Evolutionary conservation across 306 rosid genomes (phyloP), one percentile per base, ranked within the genome.

Genomic region (Lathyrus tuberosus): DNA sequence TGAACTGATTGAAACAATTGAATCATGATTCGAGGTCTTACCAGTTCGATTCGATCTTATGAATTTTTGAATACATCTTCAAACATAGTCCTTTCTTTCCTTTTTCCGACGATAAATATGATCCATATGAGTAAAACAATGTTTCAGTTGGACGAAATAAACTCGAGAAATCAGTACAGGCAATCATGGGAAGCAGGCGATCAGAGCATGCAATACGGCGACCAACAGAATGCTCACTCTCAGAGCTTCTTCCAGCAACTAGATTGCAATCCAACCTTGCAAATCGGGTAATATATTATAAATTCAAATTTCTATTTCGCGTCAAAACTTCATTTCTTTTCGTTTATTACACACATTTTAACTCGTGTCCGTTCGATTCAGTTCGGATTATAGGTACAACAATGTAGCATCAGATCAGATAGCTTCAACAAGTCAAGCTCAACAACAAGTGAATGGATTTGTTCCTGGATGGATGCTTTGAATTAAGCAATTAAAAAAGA

Each of bases 391-490:
- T 75, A 89, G 96, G 86, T 89, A 85, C 79, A 65, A 71, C 66
- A 26, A 13, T 20, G 84, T 74, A 31, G 87, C 73, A 10, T 73
- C 94, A 41, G 94, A 87, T 79, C 87, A 91, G 71, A 89, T 91
- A 67, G 62, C 79, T 76, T 82, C 82, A 41, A 80, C 96, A 73
- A 78, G 68, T 63, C 86, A 84, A 76, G 76, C 62, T 43, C 96
- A 86, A 68, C 96, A 87, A 65, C 96, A 89, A 85, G 94, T 81
- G 72, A 87, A 61, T 80, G 88, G 91, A 6, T 91, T 89, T 68
- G 75, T 91, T 58, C 96, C 97, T 73, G 97, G 94, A 43, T 91
- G 97, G 97, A 89, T 89, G 96, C 94, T 91, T 61, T 63, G 40
- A 31, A 33, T 59, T 85, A 86, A 91, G 77, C 48, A 35, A 35